These are phyloP conservation scores for Caryopteris hybrid DNA, from an alignment of 305 asterid genomes.

Conservation along the genomic window DNA sequence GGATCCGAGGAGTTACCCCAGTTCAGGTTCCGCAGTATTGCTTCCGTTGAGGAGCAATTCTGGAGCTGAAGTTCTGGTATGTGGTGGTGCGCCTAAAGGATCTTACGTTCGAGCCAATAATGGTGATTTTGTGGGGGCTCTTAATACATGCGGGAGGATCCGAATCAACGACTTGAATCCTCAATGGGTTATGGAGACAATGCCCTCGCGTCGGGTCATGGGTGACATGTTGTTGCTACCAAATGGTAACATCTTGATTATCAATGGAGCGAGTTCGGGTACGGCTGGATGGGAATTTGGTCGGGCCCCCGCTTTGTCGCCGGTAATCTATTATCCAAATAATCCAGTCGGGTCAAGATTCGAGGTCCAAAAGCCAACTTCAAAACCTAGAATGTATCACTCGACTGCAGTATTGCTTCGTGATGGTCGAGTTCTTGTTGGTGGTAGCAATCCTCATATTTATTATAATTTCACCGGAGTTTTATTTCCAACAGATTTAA, in stretches of 20 bases:
- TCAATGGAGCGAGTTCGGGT: conserved; percentile 27
- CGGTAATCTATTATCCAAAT: conserved; percentile 19
- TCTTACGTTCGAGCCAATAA: not conserved
- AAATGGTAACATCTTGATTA: not conserved
- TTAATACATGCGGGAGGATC: not conserved
- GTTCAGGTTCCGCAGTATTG: conserved; percentile 19
- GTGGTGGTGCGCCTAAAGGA: not conserved
- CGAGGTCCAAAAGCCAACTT: not conserved
- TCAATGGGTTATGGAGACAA: not conserved
- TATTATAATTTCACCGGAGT: not conserved
- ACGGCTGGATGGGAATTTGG: conserved; percentile 28
- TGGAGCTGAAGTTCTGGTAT: not conserved
- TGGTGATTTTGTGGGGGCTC: not conserved
- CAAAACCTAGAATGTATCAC: conserved; percentile 30
- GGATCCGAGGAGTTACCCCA: conserved; percentile 18
- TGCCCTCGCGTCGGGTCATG: conserved; percentile 12
- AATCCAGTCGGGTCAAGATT: conserved; percentile 3
- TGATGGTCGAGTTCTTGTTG: not conserved
- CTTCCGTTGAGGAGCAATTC: conserved; percentile 5
- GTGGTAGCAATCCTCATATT: not conserved
- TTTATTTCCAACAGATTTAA: not conserved
- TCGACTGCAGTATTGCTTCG: conserved; percentile 14
- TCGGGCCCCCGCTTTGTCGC: conserved; percentile 14
- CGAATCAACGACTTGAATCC: not conserved
- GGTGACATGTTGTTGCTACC: conserved; percentile 32